Percentiles rank a stretch among this genome's conserved stretches.
Evolutionary conservation across 768 basidiomycete genomes (phyloP).

Genomic region (Mycena rosella): DNA sequence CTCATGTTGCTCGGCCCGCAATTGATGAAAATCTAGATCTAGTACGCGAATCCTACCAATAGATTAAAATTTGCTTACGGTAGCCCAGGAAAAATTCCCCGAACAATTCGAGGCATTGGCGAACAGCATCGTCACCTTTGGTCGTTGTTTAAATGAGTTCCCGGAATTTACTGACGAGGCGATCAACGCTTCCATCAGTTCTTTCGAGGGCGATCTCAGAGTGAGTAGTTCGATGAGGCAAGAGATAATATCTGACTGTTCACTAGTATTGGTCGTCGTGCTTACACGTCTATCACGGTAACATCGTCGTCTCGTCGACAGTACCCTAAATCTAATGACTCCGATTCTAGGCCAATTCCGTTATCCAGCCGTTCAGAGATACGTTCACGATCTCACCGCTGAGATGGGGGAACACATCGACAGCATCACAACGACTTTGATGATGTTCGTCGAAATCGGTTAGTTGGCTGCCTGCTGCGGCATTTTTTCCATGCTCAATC

Average conservation of each 20-base stretch:
- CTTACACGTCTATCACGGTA: constrained; percentile 72
- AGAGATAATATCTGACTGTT: constrained; percentile 2
- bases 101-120: constrained; percentile 73
- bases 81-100: constrained; percentile 69
- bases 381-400: constrained; percentile 79
- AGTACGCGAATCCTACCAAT: neutral
- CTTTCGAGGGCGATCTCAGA: constrained; percentile 79
- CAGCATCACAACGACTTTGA: constrained; percentile 73
- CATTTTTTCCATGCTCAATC: neutral
- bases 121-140: constrained; percentile 74
- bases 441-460: constrained; percentile 84
- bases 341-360: constrained; percentile 75
- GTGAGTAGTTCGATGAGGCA: constrained; percentile 47
- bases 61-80: neutral
- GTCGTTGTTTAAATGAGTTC: constrained; percentile 81
- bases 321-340: neutral
- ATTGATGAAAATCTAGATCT: constrained; percentile 68
- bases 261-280: constrained; percentile 83
- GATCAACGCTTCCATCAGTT: constrained; percentile 73
- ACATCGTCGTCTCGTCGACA: neutral
- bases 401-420: constrained; percentile 84
- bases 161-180: constrained; percentile 84
- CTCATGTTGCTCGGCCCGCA: constrained; percentile 65
- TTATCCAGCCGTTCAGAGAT: constrained; percentile 78
- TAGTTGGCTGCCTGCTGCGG: constrained; percentile 37